Evolutionary conservation across 2,329 filamentous ascomycete species (phyloP), one percentile per base, ranked within the genome.

Genomic region (Stagonosporopsis chrysanthemi): DNA sequence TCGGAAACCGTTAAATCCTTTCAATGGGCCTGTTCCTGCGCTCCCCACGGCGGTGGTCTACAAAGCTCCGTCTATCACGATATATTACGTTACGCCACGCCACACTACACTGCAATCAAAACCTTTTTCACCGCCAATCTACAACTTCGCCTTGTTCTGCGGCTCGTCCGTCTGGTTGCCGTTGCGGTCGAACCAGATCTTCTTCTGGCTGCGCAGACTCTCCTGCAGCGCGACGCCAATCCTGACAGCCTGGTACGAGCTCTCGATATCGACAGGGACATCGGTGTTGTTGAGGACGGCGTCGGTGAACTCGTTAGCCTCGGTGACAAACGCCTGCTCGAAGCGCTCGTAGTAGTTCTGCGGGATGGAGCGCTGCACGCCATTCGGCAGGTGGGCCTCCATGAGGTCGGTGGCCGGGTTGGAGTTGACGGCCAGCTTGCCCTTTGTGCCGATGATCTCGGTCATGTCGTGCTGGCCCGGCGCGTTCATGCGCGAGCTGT

Each of bases 381-480:
- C 85, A 1, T 68, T 77, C 0, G 79, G 47, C 64, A 86, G 79
- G 68, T 85, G 82, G 42, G 84, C 77, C 56, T 85, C 82, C 23
- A 88, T 81, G 22, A 87, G 76, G 55, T 84, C 83, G 2, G 73
- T 75, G 43, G 78, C 75, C 5, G 87, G 87, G 62, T 87, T 82
- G 6, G 78, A 80, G 66, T 89, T 89, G 59, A 90, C 79, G 0
- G 80, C 76, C 6, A 90, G 67, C 71, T 89, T 89, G 38, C 87
- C 86, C 63, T 83, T 80, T 1, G 87, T 90, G 12, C 87, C 88
- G 52, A 89, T 86, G 60, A 90, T 83, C 75, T 89, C 86, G 0
- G 87, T 88, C 56, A 81, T 84, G 70, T 90, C 88, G 60, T 88
- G 84, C 72, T 90, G 87, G 0, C 88, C 88, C 0, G 84, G 83